Evolutionary conservation across 768 basidiomycete species (phyloP).

Genomic region (Cystobasidium ongulense): DNA sequence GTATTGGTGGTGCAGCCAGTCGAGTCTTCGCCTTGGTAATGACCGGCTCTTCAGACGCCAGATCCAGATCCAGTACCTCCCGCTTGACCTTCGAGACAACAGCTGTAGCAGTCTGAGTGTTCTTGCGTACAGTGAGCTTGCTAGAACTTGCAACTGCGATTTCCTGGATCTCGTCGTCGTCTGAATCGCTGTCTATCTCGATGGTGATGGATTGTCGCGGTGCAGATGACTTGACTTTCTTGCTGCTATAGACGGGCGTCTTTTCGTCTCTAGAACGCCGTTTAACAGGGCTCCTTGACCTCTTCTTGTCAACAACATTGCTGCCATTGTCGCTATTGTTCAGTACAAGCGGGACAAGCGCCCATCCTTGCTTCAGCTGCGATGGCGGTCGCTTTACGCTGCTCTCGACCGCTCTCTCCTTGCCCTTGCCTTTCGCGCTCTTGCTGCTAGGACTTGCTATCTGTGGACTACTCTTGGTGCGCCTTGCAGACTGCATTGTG

Average conservation of each 20-base stretch:
- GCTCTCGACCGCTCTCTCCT: constrained; percentile 16
- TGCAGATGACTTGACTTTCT: constrained; percentile 52
- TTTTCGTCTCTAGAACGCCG: constrained; percentile 52
- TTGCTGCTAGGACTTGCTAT: neutral
- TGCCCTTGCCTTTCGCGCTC: constrained; percentile 50
- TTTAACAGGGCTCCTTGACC: neutral
- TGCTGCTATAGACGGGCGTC: constrained; percentile 78
- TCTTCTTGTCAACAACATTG: constrained; percentile 52
- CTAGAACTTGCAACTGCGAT: constrained; percentile 2
- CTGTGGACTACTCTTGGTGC: neutral
- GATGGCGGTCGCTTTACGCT: neutral
- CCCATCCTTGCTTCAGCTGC: constrained; percentile 28
- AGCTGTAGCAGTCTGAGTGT: neutral
- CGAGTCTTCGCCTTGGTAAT: neutral
- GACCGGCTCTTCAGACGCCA: neutral
- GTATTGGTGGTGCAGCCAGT: neutral
- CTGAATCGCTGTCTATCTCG: constrained; percentile 21
- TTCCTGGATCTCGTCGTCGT: constrained; percentile 33
- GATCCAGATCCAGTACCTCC: neutral
- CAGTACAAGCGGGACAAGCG: constrained; percentile 52
- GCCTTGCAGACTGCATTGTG: neutral
- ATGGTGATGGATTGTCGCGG: neutral
- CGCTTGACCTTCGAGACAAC: neutral
- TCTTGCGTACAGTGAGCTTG: neutral
- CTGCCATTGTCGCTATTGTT: constrained; percentile 53